phyloP scores from a whole-genome alignment of 169 alveolate species.

The Pseudocohnilembus persalinus region DNA sequence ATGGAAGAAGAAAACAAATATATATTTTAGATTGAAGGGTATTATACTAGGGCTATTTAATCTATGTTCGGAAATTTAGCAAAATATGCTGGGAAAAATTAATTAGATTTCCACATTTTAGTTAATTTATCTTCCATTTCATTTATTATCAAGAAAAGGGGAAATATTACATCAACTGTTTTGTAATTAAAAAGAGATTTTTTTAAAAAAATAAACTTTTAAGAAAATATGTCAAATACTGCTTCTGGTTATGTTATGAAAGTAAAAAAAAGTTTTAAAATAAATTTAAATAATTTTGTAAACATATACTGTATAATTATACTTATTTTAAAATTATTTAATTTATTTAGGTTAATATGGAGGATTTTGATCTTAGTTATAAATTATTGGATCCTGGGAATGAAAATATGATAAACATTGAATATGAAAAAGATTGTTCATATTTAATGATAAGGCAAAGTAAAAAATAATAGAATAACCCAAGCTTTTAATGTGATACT shows the following conservation, averaged over 20 bases:
- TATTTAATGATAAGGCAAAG: no score
- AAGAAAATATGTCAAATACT: background rate
- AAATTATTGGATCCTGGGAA: background rate
- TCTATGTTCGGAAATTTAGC: background rate
- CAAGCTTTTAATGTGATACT: no score
- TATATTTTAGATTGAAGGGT: background rate
- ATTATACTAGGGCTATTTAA: background rate
- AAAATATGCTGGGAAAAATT: background rate
- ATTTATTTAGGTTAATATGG: background rate
- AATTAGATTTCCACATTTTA: background rate
- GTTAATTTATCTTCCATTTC: background rate
- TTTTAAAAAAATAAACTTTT: no score
- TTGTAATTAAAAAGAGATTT: no score
- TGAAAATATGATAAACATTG: background rate
- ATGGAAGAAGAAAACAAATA: background rate
- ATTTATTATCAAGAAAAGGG: background rate
- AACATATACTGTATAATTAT: background rate
- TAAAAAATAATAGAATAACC: no score
- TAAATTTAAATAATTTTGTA: no score
- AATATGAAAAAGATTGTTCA: background rate
- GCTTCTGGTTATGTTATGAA: background rate
- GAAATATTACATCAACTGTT: background rate
- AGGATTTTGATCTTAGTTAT: background rate
- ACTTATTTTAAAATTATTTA: no score
- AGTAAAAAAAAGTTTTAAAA: background rate